phyloP scores from a whole-genome alignment of 1,284 basidiomycete genomes.

The Rugosomyces carneus region DNA sequence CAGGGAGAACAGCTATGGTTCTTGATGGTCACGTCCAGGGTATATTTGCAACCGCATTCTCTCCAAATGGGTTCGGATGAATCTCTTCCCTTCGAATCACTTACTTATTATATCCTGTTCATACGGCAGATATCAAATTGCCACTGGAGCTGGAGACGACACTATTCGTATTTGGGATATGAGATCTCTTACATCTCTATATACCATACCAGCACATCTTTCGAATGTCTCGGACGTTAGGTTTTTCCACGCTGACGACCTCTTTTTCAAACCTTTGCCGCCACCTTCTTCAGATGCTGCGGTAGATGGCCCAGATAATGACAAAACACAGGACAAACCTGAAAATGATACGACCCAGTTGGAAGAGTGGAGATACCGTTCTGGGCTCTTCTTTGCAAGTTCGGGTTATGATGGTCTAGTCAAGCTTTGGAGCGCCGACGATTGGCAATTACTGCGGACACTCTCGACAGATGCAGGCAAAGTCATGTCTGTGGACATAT shows the following conservation, averaged over 20 bases:
- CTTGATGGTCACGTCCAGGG: conserved; percentile 96
- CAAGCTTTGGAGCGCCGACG: conserved; percentile 96
- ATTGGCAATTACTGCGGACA: conserved; percentile 90
- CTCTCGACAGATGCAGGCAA: conserved; percentile 93
- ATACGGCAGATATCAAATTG: conserved; percentile 81
- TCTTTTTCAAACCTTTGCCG: conserved; percentile 30
- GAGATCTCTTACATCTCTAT: conserved; percentile 84
- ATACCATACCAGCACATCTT: conserved; percentile 94
- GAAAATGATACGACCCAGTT: conserved; percentile 32
- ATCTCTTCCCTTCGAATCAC: conserved; percentile 9
- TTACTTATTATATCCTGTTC: conserved; percentile 5
- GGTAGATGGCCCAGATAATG: conserved; percentile 30
- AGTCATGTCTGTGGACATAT: conserved; percentile 96
- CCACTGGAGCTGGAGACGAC: conserved; percentile 94
- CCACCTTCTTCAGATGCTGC: conserved; percentile 21
- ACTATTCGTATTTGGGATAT: conserved; percentile 99
- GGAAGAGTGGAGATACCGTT: conserved; percentile 70
- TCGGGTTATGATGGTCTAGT: conserved; percentile 94
- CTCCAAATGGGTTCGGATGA: conserved; percentile 82
- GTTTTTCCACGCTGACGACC: conserved; percentile 74
- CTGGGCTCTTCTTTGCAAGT: conserved; percentile 90
- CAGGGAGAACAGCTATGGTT: conserved; percentile 96
- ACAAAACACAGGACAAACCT: conserved; percentile 28
- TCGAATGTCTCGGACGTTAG: conserved; percentile 93
- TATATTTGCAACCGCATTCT: conserved; percentile 89